Evolutionary conservation across 2,329 filamentous ascomycete species (phyloP), one percentile per base, ranked within the genome.

Genomic region (Coleophoma eucalyptorum): DNA sequence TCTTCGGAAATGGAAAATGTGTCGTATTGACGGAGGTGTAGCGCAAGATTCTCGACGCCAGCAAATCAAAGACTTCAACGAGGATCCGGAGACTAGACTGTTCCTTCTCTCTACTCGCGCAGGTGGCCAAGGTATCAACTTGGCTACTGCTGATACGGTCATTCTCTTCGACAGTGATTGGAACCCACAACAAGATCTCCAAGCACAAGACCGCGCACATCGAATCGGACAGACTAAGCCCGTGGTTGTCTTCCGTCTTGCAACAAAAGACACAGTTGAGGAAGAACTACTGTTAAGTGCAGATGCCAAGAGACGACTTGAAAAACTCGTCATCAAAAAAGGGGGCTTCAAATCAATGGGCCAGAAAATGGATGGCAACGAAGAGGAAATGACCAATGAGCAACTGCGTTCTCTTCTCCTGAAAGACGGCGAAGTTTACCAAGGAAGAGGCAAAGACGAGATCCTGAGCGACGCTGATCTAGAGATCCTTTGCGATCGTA

Each of bases 171-270:
- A 97, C 67, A 84, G 78, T 2, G 81, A 96, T 62, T 97, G 93
- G 84, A 99, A 99, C 61, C 94, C 94, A 0, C 94, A 99, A 66
- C 93, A 97, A 65, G 94, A 99, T 67, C 76, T 99, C 0, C 94
- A 99, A 65, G 94, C 94, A 0, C 94, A 97, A 69, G 94, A 99
- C 64, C 89, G 94, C 5, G 91, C 90, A 1, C 94, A 99, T 65
- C 84, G 94, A 12, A 97, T 99, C 55, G 94, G 94, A 0, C 94
- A 99, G 67, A 96, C 86, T 1, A 80, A 86, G 2, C 94, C 94
- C 0, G 94, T 99, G 1, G 83, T 99, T 18, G 87, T 99, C 0
- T 99, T 95, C 68, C 87, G 94, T 1, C 84, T 99, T 33, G 93
- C 94, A 0, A 99, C 94, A 0, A 91, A 92, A 62, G 89, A 87